phyloP scores from a whole-genome alignment of 208 protist genomes.

The Crithidia expoeki region DNA sequence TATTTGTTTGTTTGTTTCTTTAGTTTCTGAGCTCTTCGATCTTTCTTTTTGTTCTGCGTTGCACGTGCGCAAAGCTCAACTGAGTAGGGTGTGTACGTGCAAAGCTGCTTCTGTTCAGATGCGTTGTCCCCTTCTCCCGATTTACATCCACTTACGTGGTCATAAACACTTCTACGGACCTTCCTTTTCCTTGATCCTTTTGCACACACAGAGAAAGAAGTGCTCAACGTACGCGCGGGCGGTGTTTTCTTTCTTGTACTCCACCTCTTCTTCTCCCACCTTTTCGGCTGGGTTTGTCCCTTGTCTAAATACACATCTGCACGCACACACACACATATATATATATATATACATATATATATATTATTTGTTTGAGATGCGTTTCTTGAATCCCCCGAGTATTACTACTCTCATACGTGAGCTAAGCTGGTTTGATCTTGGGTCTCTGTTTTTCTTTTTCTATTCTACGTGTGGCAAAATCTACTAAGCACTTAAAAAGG shows the following conservation, averaged over 20 bases:
- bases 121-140: no score
- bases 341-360: no score
- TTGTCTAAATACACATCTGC: neutral
- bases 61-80: no score
- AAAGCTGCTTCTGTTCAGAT: no score
- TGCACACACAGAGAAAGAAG: neutral
- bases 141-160: no score
- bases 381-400: constrained; percentile 1
- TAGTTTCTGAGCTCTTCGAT: no score
- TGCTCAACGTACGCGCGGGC: neutral
- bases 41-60: no score
- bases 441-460: constrained; percentile 15
- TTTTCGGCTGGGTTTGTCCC: constrained; percentile 22
- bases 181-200: neutral
- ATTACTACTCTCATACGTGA: neutral
- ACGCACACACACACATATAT: no score
- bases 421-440: neutral
- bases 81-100: no score
- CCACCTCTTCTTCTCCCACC: constrained; percentile 21
- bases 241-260: neutral
- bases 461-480: neutral
- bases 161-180: no score
- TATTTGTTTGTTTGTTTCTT: neutral
- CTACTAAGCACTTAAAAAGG: neutral
- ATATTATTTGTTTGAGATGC: constrained; percentile 4